phyloP scores from a whole-genome alignment of 495 filamentous ascomycete species.

The Hyphodiscus hymeniophilus region DNA sequence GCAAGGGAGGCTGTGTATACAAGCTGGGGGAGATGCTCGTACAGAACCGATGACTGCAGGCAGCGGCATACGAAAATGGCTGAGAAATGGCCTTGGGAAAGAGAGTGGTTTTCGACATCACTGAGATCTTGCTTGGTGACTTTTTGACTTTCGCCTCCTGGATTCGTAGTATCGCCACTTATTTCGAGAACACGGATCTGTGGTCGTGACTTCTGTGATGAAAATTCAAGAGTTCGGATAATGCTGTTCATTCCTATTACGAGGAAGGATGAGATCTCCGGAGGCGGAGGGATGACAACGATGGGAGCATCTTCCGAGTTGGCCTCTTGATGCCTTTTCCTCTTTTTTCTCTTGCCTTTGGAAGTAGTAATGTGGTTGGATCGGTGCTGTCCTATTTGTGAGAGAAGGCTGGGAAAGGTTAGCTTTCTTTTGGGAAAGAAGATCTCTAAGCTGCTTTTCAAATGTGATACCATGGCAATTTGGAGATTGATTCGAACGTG shows the following conservation, averaged over 20 bases:
- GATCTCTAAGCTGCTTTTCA: too few relatives aligned
- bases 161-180: background rate
- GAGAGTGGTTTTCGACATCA: conserved; percentile 1
- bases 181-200: background rate
- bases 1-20: conserved; percentile 41
- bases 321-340: conserved; percentile 25
- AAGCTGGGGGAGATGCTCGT: conserved; percentile 54
- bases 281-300: conserved; percentile 27
- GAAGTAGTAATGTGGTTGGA: conserved; percentile 36
- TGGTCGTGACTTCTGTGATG: conserved; percentile 19
- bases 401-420: conserved; percentile 39
- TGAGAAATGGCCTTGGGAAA: conserved; percentile 23
- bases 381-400: conserved; percentile 47
- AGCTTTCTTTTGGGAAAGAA: background rate
- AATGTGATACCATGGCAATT: background rate
- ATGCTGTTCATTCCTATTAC: conserved; percentile 52
- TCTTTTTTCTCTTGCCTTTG: conserved; percentile 41
- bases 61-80: conserved; percentile 46
- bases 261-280: conserved; percentile 41
- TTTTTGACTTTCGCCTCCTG: background rate
- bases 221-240: conserved; percentile 42
- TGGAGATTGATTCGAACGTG: background rate
- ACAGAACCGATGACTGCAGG: conserved; percentile 38
- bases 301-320: conserved; percentile 8
- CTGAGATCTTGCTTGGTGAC: background rate